Evolutionary conservation across 2,329 filamentous ascomycete species (phyloP), one percentile per base, ranked within the genome.

Genomic region (Claviceps maximensis): DNA sequence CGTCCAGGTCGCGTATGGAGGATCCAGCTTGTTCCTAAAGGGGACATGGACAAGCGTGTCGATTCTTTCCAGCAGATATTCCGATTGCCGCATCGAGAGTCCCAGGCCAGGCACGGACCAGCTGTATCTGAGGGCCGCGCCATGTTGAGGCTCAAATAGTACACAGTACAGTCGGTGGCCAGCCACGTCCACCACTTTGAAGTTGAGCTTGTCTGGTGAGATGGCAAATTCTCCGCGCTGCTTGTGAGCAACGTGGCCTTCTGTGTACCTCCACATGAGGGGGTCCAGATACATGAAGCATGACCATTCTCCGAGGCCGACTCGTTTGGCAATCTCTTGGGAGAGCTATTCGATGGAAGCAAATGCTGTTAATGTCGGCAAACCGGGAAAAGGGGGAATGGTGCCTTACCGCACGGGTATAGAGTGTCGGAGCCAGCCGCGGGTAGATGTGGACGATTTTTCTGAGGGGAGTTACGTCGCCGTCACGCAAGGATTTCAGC

Each of bases 21-120:
- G 50, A 13, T 55, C 53, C 1, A 49, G 54, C 4, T 53, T 47
- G 0, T 57, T 61, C 3, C 19, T 2, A 48, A 67, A 66, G 1
- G 62, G 55, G 1, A 74, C 58, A 31, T 72, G 67, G 4, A 59
- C 58, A 42, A 73, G 54, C 4, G 56, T 57, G 15, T 69, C 65
- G 2, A 71, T 56, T 0, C 67, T 59, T 0, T 63, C 59, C 8
- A 77, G 61, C 9, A 77, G 62, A n/a, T 66, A 53, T 58, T 75
- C 74, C 0, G 72, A 70, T 0, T 72, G 60, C 0, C 76, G 67
- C 27, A 72, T 68, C 13, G 70, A 72, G n/a, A 77, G 62, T 1
- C 74, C 75, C 0, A 69, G 59, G 1, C 76, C 76, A 2, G 69
- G 63, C 38, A 71, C 69, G 53, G 69, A 67, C 76, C 76, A 79